phyloP scores from a whole-genome alignment of 805 yeast genomes.

The Candida palmyrensis region DNA sequence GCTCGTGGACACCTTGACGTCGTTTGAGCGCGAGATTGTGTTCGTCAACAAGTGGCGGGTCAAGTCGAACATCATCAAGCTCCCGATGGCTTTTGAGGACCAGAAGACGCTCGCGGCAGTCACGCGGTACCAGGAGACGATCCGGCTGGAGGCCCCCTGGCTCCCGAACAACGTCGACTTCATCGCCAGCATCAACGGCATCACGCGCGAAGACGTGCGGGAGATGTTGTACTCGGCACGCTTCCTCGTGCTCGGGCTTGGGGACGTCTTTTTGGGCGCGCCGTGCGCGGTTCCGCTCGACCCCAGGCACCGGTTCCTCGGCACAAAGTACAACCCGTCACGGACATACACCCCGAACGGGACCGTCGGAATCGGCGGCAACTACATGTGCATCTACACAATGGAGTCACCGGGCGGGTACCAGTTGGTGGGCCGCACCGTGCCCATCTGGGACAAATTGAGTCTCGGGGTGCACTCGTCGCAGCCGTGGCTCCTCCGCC shows the following conservation, averaged over 20 bases:
- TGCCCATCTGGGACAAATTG: slow-evolving; percentile 97
- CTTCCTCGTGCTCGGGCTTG: slow-evolving; percentile 89
- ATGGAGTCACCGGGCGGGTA: slow-evolving; percentile 99
- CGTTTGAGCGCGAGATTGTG: slow-evolving; percentile 71
- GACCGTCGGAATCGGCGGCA: slow-evolving; percentile 96
- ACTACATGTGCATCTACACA: slow-evolving; percentile 97
- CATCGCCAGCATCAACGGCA: slow-evolving; percentile 81
- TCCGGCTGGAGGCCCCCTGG: slow-evolving; percentile 94
- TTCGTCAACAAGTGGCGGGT: slow-evolving; percentile 81
- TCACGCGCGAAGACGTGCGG: slow-evolving; percentile 68
- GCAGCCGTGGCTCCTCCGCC: slow-evolving; percentile 84
- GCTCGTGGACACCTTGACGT: slow-evolving; percentile 58
- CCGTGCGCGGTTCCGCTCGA: slow-evolving; percentile 98
- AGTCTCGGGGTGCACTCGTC: slow-evolving; percentile 62
- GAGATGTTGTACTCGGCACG: slow-evolving; percentile 86
- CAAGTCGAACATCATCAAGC: slow-evolving; percentile 70
- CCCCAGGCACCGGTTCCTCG: slow-evolving; percentile 89
- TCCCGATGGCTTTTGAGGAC: slow-evolving; percentile 98
- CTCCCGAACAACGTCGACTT: slow-evolving; percentile 96
- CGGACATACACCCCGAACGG: slow-evolving; percentile 96
- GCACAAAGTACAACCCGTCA: slow-evolving; percentile 93
- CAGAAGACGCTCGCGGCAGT: slow-evolving; percentile 85
- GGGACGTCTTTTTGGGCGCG: slow-evolving; percentile 96
- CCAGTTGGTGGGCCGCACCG: slow-evolving; percentile 92
- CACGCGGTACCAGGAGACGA: slow-evolving; percentile 86